Evolutionary conservation across 306 rosid species (phyloP).

Genomic region (Datisca glomerata): DNA sequence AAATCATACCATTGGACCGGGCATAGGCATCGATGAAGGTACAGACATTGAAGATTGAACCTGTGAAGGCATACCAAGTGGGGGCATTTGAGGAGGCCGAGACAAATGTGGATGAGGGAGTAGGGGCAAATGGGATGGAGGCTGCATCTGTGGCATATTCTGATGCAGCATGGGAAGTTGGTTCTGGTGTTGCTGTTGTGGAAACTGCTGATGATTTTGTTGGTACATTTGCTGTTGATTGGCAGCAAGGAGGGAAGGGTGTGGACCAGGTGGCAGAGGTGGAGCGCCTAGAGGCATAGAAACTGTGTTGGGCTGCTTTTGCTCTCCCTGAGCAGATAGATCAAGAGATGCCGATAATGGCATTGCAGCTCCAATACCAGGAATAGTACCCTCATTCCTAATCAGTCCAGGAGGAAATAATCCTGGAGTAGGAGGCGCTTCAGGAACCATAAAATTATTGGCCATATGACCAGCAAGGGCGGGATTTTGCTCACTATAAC

Average conservation of each 20-base stretch:
- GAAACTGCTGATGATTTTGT: conserved; percentile 78
- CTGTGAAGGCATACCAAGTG: conserved; percentile 62
- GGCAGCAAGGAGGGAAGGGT: conserved; percentile 80
- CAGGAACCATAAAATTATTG: conserved; percentile 60
- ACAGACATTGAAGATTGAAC: conserved; percentile 42
- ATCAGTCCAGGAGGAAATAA: conserved; percentile 75
- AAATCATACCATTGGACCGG: conserved; percentile 70
- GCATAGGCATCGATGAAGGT: conserved; percentile 53
- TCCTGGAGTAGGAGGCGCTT: conserved; percentile 89
- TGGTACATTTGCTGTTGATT: conserved; percentile 85
- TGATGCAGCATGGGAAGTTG: conserved; percentile 62
- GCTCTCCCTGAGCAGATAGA: conserved; percentile 56
- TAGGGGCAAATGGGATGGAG: conserved; percentile 84
- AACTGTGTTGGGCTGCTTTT: conserved; percentile 61
- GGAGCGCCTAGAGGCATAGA: conserved; percentile 80
- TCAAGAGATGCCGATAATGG: conserved; percentile 73
- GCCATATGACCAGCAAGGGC: conserved; percentile 44
- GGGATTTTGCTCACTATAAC: conserved; percentile 78
- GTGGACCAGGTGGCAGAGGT: conserved; percentile 99
- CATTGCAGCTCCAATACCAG: conserved; percentile 95
- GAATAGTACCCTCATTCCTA: conserved; percentile 93
- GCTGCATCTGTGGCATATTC: conserved; percentile 75
- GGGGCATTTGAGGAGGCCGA: conserved; percentile 81
- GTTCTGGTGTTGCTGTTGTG: conserved; percentile 48
- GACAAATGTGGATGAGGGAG: conserved; percentile 75